Percentiles rank a stretch among this genome's conserved stretches.
Conservation (phyloP, 2,329 filamentous ascomycete species). For the Penicillium sp. region DNA sequence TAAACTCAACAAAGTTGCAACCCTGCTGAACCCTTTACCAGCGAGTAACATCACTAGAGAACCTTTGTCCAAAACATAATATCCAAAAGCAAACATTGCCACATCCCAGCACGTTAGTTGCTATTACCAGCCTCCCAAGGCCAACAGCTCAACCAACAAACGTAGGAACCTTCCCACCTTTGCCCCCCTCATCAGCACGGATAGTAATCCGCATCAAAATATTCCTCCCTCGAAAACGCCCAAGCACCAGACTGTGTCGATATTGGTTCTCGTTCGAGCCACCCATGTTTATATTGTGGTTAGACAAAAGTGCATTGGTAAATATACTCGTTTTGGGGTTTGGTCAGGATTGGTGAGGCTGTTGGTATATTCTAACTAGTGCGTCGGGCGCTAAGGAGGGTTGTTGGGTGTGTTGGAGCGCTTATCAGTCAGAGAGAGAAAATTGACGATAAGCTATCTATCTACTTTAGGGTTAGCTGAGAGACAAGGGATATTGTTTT, state of each 20-base stretch:
- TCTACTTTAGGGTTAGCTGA: no score
- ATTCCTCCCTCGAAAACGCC: constrained; percentile 17
- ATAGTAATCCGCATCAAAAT: constrained; percentile 24
- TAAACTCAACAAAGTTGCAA: constrained; percentile 18
- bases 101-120: no score
- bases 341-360: no score
- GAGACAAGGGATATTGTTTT: no score
- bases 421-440: no score
- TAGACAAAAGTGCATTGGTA: no score
- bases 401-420: no score
- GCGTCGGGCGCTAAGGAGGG: no score
- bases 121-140: no score
- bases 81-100: constrained; percentile 11
- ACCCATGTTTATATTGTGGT: not conserved
- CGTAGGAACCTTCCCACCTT: constrained; percentile 20
- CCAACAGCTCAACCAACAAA: constrained; percentile 26
- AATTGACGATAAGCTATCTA: no score
- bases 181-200: constrained; percentile 12
- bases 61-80: constrained; percentile 27
- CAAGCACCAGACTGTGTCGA: constrained; percentile 23
- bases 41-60: constrained; percentile 13
- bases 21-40: constrained; percentile 13
- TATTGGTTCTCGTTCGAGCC: constrained; percentile 28
- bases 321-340: no score
- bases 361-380: no score